Evolutionary conservation across 2,329 filamentous ascomycete genomes (phyloP), one percentile per base, ranked within the genome.

Genomic region (Neopestalotiopsis rosae): DNA sequence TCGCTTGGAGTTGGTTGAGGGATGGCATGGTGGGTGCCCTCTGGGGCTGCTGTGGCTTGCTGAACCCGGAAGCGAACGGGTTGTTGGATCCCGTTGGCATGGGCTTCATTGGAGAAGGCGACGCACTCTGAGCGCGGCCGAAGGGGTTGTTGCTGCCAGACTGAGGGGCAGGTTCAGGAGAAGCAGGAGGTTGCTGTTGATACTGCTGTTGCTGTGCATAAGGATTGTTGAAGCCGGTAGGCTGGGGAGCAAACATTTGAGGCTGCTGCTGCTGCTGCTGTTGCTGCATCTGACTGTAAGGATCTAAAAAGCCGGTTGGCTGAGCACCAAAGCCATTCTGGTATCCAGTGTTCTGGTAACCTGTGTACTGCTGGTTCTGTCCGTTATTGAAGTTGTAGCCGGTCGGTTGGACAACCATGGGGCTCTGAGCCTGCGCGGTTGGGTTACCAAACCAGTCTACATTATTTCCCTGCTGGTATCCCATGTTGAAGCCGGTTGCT

Each of bases 371-470:
- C 52, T 74, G 69, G 59, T 79, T 88, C 72, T 89, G 90, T 34
- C 85, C 83, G 72, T 87, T 87, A 67, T 81, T 78, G 79, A 89
- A 83, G 56, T 67, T 67, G 73, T 84, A 92, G n/a, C 94, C 94
- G 1, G 94, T 97, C 3, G 90, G 92, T 79, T 97, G 94, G 59
- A 87, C 79, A 95, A 91, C 73, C 79, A 89, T 87, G 76, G 93
- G 91, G 74, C 83, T 89, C 76, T 90, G 91, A 69, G 95, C 34
- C 6, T 28, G 24, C 24, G 34, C 93, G 76, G 98, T 92, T 13
- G 95, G 94, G 80, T 99, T 99, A 69, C 95, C 96, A 75, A 97
- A 96, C 90, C 97, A 98, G 81, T 99, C 96, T 20, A 99, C 96
- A 13, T 94, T 94, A 68, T 92, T 92, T 78, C 97, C 95, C 82